These are phyloP conservation scores for Dovyalis caffra DNA, from an alignment of 345 rosid species.

Conservation along the genomic window DNA sequence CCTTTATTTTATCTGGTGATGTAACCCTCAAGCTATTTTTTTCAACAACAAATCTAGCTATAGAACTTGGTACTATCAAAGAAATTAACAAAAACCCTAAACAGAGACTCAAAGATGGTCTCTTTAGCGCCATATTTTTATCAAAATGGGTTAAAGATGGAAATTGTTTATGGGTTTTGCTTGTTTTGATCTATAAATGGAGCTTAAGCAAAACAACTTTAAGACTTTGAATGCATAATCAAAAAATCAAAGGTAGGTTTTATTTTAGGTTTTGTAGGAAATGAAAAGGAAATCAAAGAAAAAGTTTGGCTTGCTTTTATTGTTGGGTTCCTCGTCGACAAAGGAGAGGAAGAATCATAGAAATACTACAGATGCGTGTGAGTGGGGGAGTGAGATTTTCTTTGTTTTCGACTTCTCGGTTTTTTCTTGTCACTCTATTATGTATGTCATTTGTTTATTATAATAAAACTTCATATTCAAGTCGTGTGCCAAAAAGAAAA, in stretches of 20 bases:
- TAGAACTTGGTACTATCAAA: constrained; percentile 15
- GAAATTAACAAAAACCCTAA: constrained; percentile 42
- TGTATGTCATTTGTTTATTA: not conserved
- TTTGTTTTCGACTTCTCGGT: too few relatives aligned
- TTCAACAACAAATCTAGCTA: constrained; percentile 86
- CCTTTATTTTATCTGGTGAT: constrained; percentile 89
- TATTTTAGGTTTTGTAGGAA: not conserved
- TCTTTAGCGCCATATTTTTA: constrained; percentile 14
- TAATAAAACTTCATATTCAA: not conserved
- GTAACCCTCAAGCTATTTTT: constrained; percentile 87
- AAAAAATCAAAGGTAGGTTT: not conserved
- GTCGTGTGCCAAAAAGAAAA: too few relatives aligned
- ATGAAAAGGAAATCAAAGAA: not conserved
- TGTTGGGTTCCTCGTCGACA: not conserved
- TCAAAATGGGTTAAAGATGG: not conserved
- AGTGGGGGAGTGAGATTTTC: too few relatives aligned
- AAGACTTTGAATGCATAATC: not conserved
- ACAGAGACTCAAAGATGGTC: not conserved
- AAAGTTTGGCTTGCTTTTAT: not conserved
- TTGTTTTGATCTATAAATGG: constrained; percentile 13
- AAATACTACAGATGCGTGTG: not conserved
- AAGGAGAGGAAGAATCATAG: not conserved
- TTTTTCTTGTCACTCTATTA: too few relatives aligned
- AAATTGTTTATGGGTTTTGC: constrained; percentile 6
- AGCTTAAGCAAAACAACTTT: not conserved